Evolutionary conservation across 257 asterid genomes (phyloP).

Genomic region (Plantago major): DNA sequence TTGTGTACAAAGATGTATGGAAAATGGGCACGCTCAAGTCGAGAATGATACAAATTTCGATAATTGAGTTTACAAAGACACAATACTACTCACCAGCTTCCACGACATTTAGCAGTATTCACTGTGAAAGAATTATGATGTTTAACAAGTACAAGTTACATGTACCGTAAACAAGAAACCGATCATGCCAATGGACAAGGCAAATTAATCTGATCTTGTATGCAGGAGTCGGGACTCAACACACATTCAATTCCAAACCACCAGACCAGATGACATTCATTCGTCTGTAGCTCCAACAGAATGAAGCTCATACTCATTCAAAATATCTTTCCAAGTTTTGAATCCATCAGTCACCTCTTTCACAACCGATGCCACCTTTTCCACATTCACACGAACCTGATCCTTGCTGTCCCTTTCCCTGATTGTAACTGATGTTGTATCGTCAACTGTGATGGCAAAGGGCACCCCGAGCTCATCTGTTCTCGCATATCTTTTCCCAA

Average conservation of each 20-base stretch:
- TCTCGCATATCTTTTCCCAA: conserved; percentile 87
- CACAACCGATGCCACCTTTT: conserved; percentile 64
- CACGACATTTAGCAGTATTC: no score
- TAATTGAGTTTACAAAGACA: no score
- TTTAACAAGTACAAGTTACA: no score
- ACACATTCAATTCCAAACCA: neutral
- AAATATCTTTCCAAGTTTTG: conserved; percentile 54
- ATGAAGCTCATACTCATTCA: conserved; percentile 14
- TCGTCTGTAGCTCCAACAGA: conserved; percentile 1
- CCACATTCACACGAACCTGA: conserved; percentile 69
- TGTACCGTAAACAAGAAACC: no score
- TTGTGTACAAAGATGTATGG: no score
- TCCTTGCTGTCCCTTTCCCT: conserved; percentile 88
- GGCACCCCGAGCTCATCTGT: conserved; percentile 98
- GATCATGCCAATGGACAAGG: no score
- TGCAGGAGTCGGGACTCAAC: no score
- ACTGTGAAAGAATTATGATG: no score
- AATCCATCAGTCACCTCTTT: conserved; percentile 67
- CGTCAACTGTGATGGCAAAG: conserved; percentile 80
- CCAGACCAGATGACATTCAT: neutral
- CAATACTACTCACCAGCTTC: no score
- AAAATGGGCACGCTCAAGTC: no score
- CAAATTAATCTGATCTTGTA: no score
- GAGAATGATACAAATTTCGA: no score
- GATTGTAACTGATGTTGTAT: conserved; percentile 59